A percentile compares a stretch with the other conserved stretches of the same genome.
phyloP scores from a whole-genome alignment of 192 early-diverging fungal genomes.

The Rhizophagus clarus region DNA sequence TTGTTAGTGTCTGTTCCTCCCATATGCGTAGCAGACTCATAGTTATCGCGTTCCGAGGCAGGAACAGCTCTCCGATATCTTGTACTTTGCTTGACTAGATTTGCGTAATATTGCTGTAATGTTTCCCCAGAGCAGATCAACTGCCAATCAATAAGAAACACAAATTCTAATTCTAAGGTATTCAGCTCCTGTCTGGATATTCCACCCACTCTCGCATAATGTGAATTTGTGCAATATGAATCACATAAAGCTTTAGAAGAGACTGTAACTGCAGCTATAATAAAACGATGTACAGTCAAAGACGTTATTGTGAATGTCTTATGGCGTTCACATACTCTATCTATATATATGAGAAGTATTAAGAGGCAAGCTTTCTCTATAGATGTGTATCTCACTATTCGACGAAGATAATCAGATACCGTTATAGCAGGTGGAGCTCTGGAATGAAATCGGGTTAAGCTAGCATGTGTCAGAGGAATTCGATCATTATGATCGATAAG shows the following conservation, averaged over 20 bases:
- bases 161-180: slow-evolving; percentile 87
- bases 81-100: slow-evolving; percentile 71
- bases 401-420: slow-evolving; percentile 84
- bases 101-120: slow-evolving; percentile 92
- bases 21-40: neutral
- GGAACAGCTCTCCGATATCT: slow-evolving; percentile 4
- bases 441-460: slow-evolving; percentile 94
- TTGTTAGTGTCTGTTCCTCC: neutral
- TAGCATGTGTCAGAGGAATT: slow-evolving; percentile 58
- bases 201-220: slow-evolving; percentile 96
- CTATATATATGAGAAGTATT: slow-evolving; percentile 91
- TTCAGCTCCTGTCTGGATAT: slow-evolving; percentile 93
- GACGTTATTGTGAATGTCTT: slow-evolving; percentile 90
- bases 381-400: slow-evolving; percentile 91
- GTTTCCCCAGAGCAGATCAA: slow-evolving; percentile 74
- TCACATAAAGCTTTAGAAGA: slow-evolving; percentile 90
- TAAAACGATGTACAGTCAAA: slow-evolving; percentile 91
- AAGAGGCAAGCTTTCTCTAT: slow-evolving; percentile 87
- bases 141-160: slow-evolving; percentile 90
- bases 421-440: slow-evolving; percentile 87
- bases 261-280: slow-evolving; percentile 86
- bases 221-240: slow-evolving; percentile 92
- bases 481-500: slow-evolving; percentile 61
- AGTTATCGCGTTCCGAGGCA: neutral
- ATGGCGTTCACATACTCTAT: slow-evolving; percentile 76